These are phyloP conservation scores for Triangularia setosa DNA, from an alignment of 2,329 filamentous ascomycete species.

Conservation along the genomic window DNA sequence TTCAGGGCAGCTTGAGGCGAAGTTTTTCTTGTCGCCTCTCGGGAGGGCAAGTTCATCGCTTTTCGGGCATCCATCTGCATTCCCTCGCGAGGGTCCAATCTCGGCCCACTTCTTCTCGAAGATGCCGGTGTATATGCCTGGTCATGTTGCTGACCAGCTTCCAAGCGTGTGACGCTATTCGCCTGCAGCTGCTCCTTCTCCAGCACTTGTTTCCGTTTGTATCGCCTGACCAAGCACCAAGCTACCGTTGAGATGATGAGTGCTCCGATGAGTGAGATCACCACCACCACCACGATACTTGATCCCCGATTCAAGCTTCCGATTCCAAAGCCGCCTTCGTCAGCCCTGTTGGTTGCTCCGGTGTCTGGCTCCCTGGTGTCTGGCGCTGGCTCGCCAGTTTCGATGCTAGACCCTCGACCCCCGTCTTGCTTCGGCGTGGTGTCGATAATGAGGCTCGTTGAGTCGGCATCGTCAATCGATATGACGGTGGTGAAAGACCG, in stretches of 20 bases:
- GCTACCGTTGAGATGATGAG: slow-evolving; percentile 13
- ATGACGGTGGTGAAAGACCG: background rate
- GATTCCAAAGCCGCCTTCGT: background rate
- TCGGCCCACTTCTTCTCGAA: background rate
- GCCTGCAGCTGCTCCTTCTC: background rate
- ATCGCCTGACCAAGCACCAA: slow-evolving; percentile 18
- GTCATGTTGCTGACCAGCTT: background rate
- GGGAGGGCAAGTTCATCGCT: background rate
- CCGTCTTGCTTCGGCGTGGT: background rate
- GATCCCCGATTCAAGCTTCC: slow-evolving; percentile 10
- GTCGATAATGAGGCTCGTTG: slow-evolving; percentile 3
- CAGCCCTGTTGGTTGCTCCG: background rate
- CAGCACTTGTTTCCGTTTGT: slow-evolving; percentile 7
- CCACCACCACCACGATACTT: slow-evolving; percentile 22
- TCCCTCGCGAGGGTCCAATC: background rate
- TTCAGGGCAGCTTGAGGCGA: background rate
- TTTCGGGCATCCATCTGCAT: background rate
- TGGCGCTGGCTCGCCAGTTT: background rate
- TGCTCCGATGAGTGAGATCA: slow-evolving; percentile 18
- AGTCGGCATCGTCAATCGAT: background rate
- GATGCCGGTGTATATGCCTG: background rate
- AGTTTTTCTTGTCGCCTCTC: background rate
- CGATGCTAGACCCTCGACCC: background rate
- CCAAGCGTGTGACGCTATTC: background rate
- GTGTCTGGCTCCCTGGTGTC: slow-evolving; percentile 4